These are phyloP conservation scores for Areca catechu DNA, from an alignment of 176 grass and related monocot species.

Conservation along the genomic window DNA sequence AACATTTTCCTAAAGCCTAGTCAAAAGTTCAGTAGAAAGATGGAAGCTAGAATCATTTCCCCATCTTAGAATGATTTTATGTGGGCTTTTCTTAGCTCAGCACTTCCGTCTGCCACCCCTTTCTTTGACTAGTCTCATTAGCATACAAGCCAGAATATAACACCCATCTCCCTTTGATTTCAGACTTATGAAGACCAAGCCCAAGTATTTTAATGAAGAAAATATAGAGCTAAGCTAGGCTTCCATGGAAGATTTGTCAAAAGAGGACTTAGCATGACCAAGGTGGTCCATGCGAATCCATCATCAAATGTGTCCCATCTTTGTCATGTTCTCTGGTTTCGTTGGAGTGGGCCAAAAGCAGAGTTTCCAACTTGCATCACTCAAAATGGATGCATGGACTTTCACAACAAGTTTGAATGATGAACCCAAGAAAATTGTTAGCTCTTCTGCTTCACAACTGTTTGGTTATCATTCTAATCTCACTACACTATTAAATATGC, in stretches of 20 bases:
- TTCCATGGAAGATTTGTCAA: constrained; percentile 8
- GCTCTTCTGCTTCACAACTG: too few species aligned
- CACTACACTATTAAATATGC: too few species aligned
- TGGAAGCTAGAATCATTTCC: constrained; percentile 1
- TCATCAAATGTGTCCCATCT: too few species aligned
- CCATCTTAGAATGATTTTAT: not conserved
- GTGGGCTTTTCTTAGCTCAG: not conserved
- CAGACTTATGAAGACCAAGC: not conserved
- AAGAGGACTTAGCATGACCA: too few species aligned
- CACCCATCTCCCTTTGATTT: constrained; percentile 21
- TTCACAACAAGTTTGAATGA: too few species aligned
- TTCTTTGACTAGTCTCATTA: constrained; percentile 17
- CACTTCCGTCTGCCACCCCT: not conserved
- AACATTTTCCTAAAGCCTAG: not conserved
- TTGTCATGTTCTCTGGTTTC: too few species aligned
- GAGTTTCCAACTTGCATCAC: too few species aligned
- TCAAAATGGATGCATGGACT: too few species aligned
- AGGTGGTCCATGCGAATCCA: too few species aligned
- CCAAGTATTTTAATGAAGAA: constrained; percentile 6
- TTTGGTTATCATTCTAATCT: too few species aligned
- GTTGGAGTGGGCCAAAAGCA: too few species aligned
- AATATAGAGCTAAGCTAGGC: constrained; percentile 8
- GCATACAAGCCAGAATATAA: constrained; percentile 15
- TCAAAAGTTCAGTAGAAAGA: constrained; percentile 4
- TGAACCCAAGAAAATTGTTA: too few species aligned